Percentiles rank a stretch among this genome's conserved stretches.
Evolutionary conservation across 306 rosid genomes (phyloP).

Genomic region (Crataegus laevigata): DNA sequence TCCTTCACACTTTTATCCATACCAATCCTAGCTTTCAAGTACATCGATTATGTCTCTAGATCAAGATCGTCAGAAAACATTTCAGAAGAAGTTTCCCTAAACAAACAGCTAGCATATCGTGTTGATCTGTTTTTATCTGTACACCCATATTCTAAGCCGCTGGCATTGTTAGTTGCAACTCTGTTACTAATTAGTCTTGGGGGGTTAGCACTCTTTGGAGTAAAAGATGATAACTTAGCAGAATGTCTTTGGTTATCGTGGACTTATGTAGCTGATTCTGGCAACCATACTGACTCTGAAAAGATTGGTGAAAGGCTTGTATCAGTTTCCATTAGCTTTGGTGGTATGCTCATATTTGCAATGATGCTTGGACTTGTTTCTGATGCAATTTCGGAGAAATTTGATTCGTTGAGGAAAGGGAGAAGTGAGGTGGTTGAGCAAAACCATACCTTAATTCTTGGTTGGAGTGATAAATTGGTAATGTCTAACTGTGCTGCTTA

Average conservation of each 20-base stretch:
- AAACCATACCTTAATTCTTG: conserved; percentile 85
- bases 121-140: conserved; percentile 76
- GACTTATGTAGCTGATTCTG: conserved; percentile 86
- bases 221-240: conserved; percentile 52
- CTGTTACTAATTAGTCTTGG: conserved; percentile 71
- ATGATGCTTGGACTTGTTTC: conserved; percentile 98
- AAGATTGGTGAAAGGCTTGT: conserved; percentile 66
- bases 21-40: conserved; percentile 52
- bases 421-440: conserved; percentile 86
- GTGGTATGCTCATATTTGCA: conserved; percentile 94
- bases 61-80: conserved; percentile 48
- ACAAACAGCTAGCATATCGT: conserved; percentile 62
- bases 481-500: background rate
- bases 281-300: conserved; percentile 75
- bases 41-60: conserved; percentile 52
- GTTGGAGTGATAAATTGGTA: conserved; percentile 95
- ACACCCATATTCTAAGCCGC: conserved; percentile 82
- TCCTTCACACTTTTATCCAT: conserved; percentile 41
- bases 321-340: conserved; percentile 84
- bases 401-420: conserved; percentile 88
- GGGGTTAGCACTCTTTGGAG: conserved; percentile 79
- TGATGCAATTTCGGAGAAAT: conserved; percentile 81
- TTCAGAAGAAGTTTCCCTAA: conserved; percentile 59
- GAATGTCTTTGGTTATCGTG: conserved; percentile 89
- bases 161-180: conserved; percentile 71